These are phyloP conservation scores for Hericium alpestre DNA, from an alignment of 768 basidiomycete species.

Conservation along the genomic window DNA sequence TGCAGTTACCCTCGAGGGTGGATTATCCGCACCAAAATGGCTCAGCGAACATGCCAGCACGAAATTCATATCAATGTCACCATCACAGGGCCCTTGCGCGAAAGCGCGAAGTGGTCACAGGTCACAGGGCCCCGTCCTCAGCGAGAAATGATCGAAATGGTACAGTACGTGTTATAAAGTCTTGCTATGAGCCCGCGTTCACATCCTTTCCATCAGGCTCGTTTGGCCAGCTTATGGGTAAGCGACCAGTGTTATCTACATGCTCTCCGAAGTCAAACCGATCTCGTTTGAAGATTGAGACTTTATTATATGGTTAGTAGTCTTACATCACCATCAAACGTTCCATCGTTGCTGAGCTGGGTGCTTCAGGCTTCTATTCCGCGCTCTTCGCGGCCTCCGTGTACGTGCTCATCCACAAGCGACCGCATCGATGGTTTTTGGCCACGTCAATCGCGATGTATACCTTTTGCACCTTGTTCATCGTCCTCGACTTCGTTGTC, in stretches of 20 bases:
- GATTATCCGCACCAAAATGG: too few relatives aligned
- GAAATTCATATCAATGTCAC: too few relatives aligned
- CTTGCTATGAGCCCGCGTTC: neutral
- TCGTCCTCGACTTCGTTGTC: neutral
- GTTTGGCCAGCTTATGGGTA: neutral
- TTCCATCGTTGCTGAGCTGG: neutral
- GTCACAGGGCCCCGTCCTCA: too few relatives aligned
- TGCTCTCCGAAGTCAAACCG: neutral
- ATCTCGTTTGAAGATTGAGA: neutral
- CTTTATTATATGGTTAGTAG: neutral
- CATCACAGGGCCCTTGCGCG: too few relatives aligned
- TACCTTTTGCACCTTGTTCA: neutral
- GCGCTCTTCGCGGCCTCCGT: neutral
- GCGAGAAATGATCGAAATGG: too few relatives aligned
- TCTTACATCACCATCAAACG: neutral
- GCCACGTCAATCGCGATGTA: neutral
- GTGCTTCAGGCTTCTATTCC: slow-evolving; percentile 18
- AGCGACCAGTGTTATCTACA: neutral
- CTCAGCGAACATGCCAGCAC: too few relatives aligned
- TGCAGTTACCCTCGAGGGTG: too few relatives aligned
- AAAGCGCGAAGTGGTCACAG: too few relatives aligned
- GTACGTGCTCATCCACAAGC: neutral
- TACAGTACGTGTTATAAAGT: neutral
- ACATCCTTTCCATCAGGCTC: neutral
- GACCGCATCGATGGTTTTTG: neutral